A percentile compares a stretch with the other conserved stretches of the same genome.
These are phyloP conservation scores for Stephania yunnanensis DNA, from an alignment of 164 flowering plant species.

Conservation along the genomic window DNA sequence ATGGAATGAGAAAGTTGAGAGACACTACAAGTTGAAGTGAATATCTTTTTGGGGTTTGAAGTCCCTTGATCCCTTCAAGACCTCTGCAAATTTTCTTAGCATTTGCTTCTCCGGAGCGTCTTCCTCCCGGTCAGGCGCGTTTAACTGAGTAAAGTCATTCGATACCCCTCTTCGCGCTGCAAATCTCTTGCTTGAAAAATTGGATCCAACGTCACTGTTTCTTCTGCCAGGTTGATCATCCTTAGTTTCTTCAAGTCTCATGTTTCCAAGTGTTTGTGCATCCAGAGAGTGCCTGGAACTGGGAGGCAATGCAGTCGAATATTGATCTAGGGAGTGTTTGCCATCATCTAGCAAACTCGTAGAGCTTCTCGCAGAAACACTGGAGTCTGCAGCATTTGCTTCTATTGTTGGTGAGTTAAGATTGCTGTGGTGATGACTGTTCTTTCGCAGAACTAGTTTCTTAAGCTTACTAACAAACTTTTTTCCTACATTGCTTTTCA, in stretches of 20 bases:
- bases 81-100: constrained; percentile 64
- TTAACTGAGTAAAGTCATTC: constrained; percentile 4
- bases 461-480: constrained; percentile 52
- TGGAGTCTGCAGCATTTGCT: too few relatives aligned
- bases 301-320: constrained; percentile 8
- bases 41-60: constrained; percentile 22
- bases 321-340: constrained; percentile 17
- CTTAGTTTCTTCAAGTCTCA: constrained; percentile 20
- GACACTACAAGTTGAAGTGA: constrained; percentile 24
- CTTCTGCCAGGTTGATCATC: constrained; percentile 15
- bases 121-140: constrained; percentile 14
- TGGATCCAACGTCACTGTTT: constrained; percentile 27
- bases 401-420: constrained; percentile 9
- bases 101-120: constrained; percentile 34
- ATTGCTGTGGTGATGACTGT: constrained; percentile 15
- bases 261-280: constrained; percentile 24
- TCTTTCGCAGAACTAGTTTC: constrained; percentile 46
- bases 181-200: constrained; percentile 17
- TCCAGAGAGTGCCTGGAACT: constrained; percentile 33
- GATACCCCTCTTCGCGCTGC: not conserved
- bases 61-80: constrained; percentile 31
- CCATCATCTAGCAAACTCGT: constrained; percentile 17
- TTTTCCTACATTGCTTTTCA: constrained; percentile 21
- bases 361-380: constrained; percentile 23
- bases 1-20: not conserved